Conservation (phyloP, 345 rosid genomes). For the Sisymbrium altissimum region DNA sequence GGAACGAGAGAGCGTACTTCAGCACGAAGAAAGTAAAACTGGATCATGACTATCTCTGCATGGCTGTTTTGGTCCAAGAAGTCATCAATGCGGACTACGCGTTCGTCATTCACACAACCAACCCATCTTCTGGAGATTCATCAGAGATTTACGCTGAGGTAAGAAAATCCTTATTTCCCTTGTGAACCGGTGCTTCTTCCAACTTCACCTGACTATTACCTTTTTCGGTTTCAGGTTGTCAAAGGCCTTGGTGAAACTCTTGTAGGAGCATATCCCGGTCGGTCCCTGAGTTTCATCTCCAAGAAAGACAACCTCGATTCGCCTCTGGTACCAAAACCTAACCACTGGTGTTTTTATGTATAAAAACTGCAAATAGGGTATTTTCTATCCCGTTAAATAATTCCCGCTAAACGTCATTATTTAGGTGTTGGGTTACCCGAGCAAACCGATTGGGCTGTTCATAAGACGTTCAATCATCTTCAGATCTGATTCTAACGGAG, state of each 20-base stretch:
- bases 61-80: constrained; percentile 99
- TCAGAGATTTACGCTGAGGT: constrained; percentile 98
- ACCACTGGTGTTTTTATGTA: background rate
- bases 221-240: constrained; percentile 59
- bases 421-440: constrained; percentile 92
- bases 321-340: constrained; percentile 58
- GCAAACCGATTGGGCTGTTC: constrained; percentile 92
- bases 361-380: background rate
- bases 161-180: background rate
- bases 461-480: constrained; percentile 91
- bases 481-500: constrained; percentile 97
- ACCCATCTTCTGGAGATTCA: constrained; percentile 89
- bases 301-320: constrained; percentile 65
- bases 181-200: background rate
- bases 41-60: constrained; percentile 91
- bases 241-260: constrained; percentile 97
- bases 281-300: constrained; percentile 89
- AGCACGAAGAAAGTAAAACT: constrained; percentile 84
- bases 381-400: background rate
- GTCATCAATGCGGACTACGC: constrained; percentile 94
- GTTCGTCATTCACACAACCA: constrained; percentile 94
- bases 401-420: background rate
- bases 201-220: background rate
- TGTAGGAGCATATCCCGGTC: constrained; percentile 99
- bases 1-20: constrained; percentile 99